Evolutionary conservation across 257 asterid genomes (phyloP), one percentile per base, ranked within the genome.

Genomic region (Solanum acaule): DNA sequence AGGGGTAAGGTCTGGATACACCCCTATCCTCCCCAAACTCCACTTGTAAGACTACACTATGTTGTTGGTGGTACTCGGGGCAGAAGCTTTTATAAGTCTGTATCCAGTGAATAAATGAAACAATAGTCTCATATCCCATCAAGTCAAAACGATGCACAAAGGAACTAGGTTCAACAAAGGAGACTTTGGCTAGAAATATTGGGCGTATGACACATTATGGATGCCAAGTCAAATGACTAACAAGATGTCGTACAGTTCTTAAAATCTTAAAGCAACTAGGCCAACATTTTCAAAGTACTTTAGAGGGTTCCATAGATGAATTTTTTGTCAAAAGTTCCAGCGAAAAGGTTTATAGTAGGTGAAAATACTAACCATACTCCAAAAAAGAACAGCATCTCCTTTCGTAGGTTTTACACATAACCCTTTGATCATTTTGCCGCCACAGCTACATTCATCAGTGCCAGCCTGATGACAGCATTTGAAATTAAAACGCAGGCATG

Each of bases 351-450:
- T 61, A 34, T 77, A 63, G 11, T 14, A 15, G 49, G 86, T 84
- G 84, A 86, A 89, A 92, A 67, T 44, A 90, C 95, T 79, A 88
- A 95, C 98, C 98, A 95, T 96, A 94, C 98, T 96, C 98, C 98
- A 96, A 93, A 96, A 96, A 89, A 96, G 98, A 85, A 96, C 93
- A 84, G 98, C 98, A 88, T 94, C 97, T 91, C 98, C 98, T 93
- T 94, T 93, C 34, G 76, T 68, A 10, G 98, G 98, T 89, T 96
- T 96, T 87, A 96, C 95, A 85, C 95, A 95, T 88, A 96, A 52
- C 56, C 98, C 98, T 89, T 91, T 87, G 65, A 91, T 93, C 94
- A 75, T 90, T 90, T 93, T 93, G 46, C 98, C 98, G 59, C 98
- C 98, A 88, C 98, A 96, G 91, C 95, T 93, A 88, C 98, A 95